phyloP scores from a whole-genome alignment of 2,329 filamentous ascomycete species.

The Sarocladiaceae sp. region DNA sequence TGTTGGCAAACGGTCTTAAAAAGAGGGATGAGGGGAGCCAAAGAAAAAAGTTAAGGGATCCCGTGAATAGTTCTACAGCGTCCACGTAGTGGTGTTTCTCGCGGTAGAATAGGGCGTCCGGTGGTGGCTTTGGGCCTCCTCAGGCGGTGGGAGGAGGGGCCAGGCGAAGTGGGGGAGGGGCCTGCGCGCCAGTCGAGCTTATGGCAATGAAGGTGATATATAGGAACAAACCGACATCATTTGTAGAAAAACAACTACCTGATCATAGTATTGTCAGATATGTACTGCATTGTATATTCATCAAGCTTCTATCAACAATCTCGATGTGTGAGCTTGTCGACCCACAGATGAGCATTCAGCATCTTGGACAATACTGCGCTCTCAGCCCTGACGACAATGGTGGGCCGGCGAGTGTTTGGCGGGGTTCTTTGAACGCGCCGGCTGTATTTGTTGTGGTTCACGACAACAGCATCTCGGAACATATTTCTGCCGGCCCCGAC shows the following conservation, averaged over 20 bases:
- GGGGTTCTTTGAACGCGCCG: neutral
- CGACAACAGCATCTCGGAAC: no score
- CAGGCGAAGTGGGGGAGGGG: neutral
- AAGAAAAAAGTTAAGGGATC: slow-evolving; percentile 9
- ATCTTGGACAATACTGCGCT: no score
- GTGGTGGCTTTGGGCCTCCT: neutral
- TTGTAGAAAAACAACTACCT: no score
- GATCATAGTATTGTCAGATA: no score
- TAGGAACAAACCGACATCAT: no score
- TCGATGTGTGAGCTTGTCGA: no score
- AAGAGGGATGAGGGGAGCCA: slow-evolving; percentile 3
- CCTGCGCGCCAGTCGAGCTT: neutral
- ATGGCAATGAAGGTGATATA: neutral
- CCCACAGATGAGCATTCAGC: no score
- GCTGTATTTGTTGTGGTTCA: no score
- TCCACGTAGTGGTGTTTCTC: neutral
- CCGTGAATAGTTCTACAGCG: neutral
- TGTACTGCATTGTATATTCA: no score
- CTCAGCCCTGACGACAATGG: neutral
- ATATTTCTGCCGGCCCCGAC: no score
- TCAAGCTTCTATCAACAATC: no score
- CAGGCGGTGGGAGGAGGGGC: neutral
- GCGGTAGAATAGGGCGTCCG: no score
- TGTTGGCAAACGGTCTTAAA: neutral
- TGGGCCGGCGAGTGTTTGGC: neutral